Evolutionary conservation across 352 stramenopile species (phyloP).

Genomic region (Ophiocytium majus): DNA sequence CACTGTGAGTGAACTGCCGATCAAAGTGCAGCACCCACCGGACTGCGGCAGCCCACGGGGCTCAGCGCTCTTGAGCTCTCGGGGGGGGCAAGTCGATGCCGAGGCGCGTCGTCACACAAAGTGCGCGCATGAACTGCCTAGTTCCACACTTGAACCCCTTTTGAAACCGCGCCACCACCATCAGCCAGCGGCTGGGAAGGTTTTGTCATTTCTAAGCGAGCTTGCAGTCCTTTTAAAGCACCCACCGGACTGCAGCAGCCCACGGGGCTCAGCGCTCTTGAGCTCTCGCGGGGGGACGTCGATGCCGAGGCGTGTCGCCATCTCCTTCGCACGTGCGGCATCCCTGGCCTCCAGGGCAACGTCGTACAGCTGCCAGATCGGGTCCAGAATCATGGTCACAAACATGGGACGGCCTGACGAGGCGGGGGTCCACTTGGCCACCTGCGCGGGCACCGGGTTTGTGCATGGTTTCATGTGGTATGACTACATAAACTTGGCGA

Average conservation of each 20-base stretch:
- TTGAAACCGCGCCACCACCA: too few relatives aligned
- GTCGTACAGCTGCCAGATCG: slow-evolving; percentile 81
- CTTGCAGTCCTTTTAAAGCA: too few relatives aligned
- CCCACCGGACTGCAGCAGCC: slow-evolving; percentile 34
- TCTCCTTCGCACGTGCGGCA: slow-evolving; percentile 56
- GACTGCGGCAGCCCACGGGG: slow-evolving; percentile 40
- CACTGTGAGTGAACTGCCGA: too few relatives aligned
- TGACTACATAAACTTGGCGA: too few relatives aligned
- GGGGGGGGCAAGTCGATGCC: slow-evolving; percentile 36
- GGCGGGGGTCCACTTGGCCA: slow-evolving; percentile 43
- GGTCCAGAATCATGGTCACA: slow-evolving; percentile 81
- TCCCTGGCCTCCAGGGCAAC: slow-evolving; percentile 58
- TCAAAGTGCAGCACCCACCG: not conserved
- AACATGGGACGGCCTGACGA: slow-evolving; percentile 69
- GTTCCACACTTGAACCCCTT: too few relatives aligned
- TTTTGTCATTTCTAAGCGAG: too few relatives aligned
- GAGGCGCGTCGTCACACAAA: slow-evolving; percentile 55
- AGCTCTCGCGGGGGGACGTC: slow-evolving; percentile 44
- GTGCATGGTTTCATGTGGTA: too few relatives aligned
- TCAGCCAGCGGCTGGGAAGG: too few relatives aligned
- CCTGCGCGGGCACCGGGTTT: too few relatives aligned
- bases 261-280: slow-evolving; percentile 30
- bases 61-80: slow-evolving; percentile 37
- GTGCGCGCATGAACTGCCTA: too few relatives aligned
- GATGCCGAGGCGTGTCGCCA: slow-evolving; percentile 51